Conservation (phyloP, 1,284 basidiomycete species). For the Mycena sp. region DNA sequence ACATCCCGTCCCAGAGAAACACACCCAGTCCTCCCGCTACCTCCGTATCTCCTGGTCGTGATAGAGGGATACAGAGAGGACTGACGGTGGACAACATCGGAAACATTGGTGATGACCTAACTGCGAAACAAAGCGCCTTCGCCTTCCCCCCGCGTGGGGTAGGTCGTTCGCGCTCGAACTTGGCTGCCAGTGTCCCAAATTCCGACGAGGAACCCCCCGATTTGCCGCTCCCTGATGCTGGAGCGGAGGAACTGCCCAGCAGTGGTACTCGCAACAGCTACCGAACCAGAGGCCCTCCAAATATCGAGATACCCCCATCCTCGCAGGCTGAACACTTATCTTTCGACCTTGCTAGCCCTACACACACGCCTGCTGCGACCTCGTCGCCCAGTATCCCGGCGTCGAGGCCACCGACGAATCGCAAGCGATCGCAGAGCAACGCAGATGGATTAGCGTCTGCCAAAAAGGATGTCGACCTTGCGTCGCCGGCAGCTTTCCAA, state of each 20-base stretch:
- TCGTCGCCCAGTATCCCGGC: conserved; percentile 27
- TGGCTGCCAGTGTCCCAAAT: conserved; percentile 27
- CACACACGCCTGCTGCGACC: conserved; percentile 33
- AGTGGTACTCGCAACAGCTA: conserved; percentile 48
- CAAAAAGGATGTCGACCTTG: conserved; percentile 50
- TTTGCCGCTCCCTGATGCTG: conserved; percentile 45
- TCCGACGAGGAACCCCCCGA: conserved; percentile 30
- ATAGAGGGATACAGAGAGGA: conserved; percentile 36
- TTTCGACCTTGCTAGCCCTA: conserved; percentile 39
- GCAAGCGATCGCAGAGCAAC: conserved; percentile 59
- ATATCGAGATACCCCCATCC: conserved; percentile 54
- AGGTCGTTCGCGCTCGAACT: conserved; percentile 34
- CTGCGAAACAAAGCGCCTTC: conserved; percentile 62
- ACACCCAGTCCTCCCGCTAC: conserved; percentile 46
- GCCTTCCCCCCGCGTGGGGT: conserved; percentile 57
- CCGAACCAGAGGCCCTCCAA: conserved; percentile 51
- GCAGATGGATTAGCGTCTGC: conserved; percentile 44
- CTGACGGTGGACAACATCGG: conserved; percentile 44
- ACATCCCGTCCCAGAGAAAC: conserved; percentile 42
- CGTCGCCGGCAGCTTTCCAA: conserved; percentile 55
- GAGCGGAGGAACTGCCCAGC: conserved; percentile 37
- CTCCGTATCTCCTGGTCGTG: conserved; percentile 27
- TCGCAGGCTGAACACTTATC: conserved; percentile 30
- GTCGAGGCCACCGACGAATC: conserved; percentile 42
- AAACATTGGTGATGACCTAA: conserved; percentile 52